Conservation (phyloP, 495 filamentous ascomycete genomes). For the Lepidopterella palustris region DNA sequence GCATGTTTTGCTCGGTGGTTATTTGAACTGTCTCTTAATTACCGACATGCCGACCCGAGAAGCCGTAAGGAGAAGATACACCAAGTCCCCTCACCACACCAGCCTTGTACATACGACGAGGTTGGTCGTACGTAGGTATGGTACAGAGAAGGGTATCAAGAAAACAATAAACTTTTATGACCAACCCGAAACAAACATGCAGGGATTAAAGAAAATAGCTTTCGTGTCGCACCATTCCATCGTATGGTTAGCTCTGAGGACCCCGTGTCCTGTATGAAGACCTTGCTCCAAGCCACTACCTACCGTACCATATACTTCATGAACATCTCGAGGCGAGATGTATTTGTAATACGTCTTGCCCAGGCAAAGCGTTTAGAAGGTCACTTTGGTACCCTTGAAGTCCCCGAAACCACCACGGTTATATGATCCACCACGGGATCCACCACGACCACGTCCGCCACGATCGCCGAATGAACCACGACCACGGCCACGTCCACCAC, state of each 20-base stretch:
- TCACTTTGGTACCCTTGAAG: constrained; percentile 88
- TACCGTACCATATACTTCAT: neutral
- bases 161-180: neutral
- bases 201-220: neutral
- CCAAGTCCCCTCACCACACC: neutral
- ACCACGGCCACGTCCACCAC: constrained; percentile 50
- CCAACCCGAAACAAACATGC: neutral
- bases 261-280: neutral
- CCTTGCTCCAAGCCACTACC: neutral
- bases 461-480: constrained; percentile 46
- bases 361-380: constrained; percentile 50
- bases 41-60: no score
- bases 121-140: neutral
- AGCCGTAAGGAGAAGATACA: neutral
- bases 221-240: neutral
- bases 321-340: neutral
- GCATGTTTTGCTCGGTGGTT: neutral
- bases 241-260: neutral
- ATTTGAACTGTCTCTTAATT: no score
- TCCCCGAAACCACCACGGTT: constrained; percentile 72
- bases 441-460: constrained; percentile 48
- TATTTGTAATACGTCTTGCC: constrained; percentile 39
- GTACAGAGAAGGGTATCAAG: neutral
- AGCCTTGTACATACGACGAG: neutral
- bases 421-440: constrained; percentile 38